Base-by-base conservation (phyloP, 164 flowering plant species). In the Stephania yunnanensis region DNA sequence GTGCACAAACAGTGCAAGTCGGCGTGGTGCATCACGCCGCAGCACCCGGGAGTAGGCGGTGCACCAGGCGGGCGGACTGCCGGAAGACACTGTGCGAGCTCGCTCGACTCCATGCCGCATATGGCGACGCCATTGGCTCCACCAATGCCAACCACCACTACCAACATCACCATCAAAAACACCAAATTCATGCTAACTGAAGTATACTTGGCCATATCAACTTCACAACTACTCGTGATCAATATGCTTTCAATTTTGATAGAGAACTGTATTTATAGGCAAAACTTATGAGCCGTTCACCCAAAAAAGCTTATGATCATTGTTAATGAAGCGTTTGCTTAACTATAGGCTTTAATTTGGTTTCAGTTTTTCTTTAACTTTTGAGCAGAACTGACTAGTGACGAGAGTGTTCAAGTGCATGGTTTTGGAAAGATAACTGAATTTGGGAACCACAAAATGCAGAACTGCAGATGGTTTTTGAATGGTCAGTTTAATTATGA, bases 1-100 rank as follows among this genome's bases (percentile, higher is more conserved):
- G 72, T 76, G 74, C 92, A 90, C 1, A 90, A 80, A 48, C 94
- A 89, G 1, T 74, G 74, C 74, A 90, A 48, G 73, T 89, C 80
- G 7, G 87, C 87, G 10, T 46, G 75, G 17, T 20, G 78, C 58
- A 90, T 71, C 2, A 78, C 79, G 5, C 19, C 50, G 70, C 94
- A 90, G 65, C 94, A 90, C 0, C 52, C 75, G 11, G 58, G 61
- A 29, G 86, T 82, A 1, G 94, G 94, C 22, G 79, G 77, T 13
- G 82, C 61, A 0, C 88, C 87, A 0, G 84, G 48, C 71, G 64
- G 3, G 87, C 87, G 79, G 71, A 88, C 81, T 4, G 94, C 87
- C 10, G 92, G 86, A 1, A 83, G 80, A 77, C 94, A 90, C 11
- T 67, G 53, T 2, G 74, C 81, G 45, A 88, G 78, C 73, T 86